Evolutionary conservation across 2,329 filamentous ascomycete species (phyloP), one percentile per base, ranked within the genome.

Genomic region (Stylonectria norvegica): DNA sequence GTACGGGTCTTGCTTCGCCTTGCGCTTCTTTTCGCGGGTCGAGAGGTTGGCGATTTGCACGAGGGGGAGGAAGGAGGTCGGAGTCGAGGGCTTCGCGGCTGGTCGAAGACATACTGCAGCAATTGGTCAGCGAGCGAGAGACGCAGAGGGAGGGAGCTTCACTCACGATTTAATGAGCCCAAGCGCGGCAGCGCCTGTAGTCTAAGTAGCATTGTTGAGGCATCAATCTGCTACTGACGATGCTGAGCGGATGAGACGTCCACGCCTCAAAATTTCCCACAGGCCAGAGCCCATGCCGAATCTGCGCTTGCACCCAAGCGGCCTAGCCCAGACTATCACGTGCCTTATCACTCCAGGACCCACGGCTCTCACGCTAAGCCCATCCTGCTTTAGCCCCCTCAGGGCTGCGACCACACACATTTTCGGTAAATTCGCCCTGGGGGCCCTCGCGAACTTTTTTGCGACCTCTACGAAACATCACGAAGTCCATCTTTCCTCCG

Each of bases 1-100:
- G 61, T 94, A 96, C 1, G 89, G 89, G 56, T 97, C 89, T 59
- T 80, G 78, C 61, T 85, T 81, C 44, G 77, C 78, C 48, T 78
- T 74, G 45, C 78, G 76, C 61, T 81, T 81, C 67, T 78, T 78
- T 51, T 86, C 78, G 51, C 79, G 73, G 36, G 69, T 68, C 27
- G 80, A 79, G 16, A 83, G 62, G 52, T 78, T 79, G 35, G 85
- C 83, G 47, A 79, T 78, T 52, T 87, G 80, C 53, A 78, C 68
- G 61, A 83, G 61, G 55, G 80, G 73, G 56, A 84, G 68, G 56
- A 72, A 71, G n/a, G n/a, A n/a, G 55, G 69, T 72, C 47, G 72
- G 72, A 47, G 66, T 64, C 22, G 67, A 55, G 28, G 70, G 63
- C 49, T 67, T 70, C 32, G 66, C 51, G 27, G 73, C 66, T 38